phyloP scores from a whole-genome alignment of 225 moss, liverwort and hornwort genomes.

The Takakia lepidozioides region DNA sequence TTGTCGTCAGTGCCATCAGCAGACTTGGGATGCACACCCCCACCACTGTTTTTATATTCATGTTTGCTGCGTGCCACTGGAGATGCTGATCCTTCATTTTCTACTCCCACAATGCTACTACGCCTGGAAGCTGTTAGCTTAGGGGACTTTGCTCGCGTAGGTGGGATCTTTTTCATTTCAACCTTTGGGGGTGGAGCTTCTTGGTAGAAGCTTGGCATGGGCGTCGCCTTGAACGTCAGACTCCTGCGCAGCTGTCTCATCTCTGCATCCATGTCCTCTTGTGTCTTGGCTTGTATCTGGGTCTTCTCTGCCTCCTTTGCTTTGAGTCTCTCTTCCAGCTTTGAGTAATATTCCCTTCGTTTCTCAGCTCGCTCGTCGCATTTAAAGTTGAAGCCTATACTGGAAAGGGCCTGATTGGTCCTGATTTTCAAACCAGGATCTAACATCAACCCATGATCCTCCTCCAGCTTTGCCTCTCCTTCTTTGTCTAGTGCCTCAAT shows the following conservation, averaged over 20 bases:
- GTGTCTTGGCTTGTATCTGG: slow-evolving; percentile 77
- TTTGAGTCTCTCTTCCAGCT: slow-evolving; percentile 74
- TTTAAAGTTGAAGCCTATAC: slow-evolving; percentile 76
- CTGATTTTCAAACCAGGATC: slow-evolving; percentile 63
- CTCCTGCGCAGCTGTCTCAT: slow-evolving; percentile 87
- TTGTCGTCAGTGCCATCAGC: slow-evolving; percentile 34
- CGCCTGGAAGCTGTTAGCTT: slow-evolving; percentile 76
- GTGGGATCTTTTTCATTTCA: slow-evolving; percentile 83
- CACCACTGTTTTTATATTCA: slow-evolving; percentile 39
- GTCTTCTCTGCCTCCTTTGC: slow-evolving; percentile 89
- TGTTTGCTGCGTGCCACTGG: slow-evolving; percentile 46
- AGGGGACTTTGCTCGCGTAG: slow-evolving; percentile 75
- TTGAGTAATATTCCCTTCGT: slow-evolving; percentile 77
- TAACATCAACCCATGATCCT: slow-evolving; percentile 28
- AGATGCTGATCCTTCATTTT: slow-evolving; percentile 37
- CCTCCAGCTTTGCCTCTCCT: slow-evolving; percentile 29
- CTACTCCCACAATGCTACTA: slow-evolving; percentile 52
- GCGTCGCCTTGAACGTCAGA: slow-evolving; percentile 81
- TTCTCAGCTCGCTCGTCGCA: slow-evolving; percentile 87
- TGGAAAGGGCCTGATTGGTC: slow-evolving; percentile 58
- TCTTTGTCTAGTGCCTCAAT: slow-evolving; percentile 27
- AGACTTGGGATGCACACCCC: slow-evolving; percentile 24
- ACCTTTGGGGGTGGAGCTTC: slow-evolving; percentile 76
- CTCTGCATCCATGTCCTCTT: slow-evolving; percentile 84
- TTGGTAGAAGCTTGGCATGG: slow-evolving; percentile 85